A percentile compares a stretch with the other conserved stretches of the same genome.
Conservation (phyloP, 345 rosid genomes). For the Salix viminalis region DNA sequence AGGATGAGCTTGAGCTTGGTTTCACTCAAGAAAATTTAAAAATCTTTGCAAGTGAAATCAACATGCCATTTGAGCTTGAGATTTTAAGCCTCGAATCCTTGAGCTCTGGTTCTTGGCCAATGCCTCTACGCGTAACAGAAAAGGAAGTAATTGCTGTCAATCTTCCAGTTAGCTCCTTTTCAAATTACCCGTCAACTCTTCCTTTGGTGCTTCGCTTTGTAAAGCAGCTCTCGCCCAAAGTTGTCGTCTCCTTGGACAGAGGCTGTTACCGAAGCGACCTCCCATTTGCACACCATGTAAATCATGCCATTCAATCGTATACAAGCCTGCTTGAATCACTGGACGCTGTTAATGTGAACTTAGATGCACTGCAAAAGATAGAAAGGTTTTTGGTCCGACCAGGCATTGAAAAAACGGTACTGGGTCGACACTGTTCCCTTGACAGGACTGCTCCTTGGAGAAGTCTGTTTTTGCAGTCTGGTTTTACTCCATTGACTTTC, state of each 20-base stretch:
- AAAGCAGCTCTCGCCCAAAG: slow-evolving; percentile 24
- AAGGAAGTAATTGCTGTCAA: slow-evolving; percentile 70
- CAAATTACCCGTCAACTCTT: slow-evolving; percentile 47
- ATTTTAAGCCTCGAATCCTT: slow-evolving; percentile 52
- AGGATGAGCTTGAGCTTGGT: slow-evolving; percentile 55
- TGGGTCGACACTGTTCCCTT: slow-evolving; percentile 15
- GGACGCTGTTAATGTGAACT: slow-evolving; percentile 27
- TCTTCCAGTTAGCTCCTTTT: slow-evolving; percentile 59
- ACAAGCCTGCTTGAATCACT: slow-evolving; percentile 23
- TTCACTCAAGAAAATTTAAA: slow-evolving; percentile 72
- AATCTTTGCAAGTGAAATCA: slow-evolving; percentile 64
- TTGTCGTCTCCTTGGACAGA: slow-evolving; percentile 26
- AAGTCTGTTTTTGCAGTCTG: slow-evolving; percentile 21
- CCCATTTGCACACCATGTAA: slow-evolving; percentile 24
- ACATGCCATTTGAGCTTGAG: slow-evolving; percentile 60
- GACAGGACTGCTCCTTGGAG: slow-evolving; percentile 21
- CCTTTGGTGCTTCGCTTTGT: slow-evolving; percentile 22
- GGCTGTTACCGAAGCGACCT: slow-evolving; percentile 25
- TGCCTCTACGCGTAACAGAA: slow-evolving; percentile 26
- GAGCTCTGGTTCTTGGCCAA: slow-evolving; percentile 44
- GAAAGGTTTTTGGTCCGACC: slow-evolving; percentile 28
- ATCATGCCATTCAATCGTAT: slow-evolving; percentile 24
- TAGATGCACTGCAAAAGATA: slow-evolving; percentile 20
- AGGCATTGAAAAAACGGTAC: slow-evolving; percentile 12
- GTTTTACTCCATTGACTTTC: slow-evolving; percentile 20